These are phyloP conservation scores for Leccinum incarnatum DNA, from an alignment of 768 basidiomycete species.

Conservation along the genomic window DNA sequence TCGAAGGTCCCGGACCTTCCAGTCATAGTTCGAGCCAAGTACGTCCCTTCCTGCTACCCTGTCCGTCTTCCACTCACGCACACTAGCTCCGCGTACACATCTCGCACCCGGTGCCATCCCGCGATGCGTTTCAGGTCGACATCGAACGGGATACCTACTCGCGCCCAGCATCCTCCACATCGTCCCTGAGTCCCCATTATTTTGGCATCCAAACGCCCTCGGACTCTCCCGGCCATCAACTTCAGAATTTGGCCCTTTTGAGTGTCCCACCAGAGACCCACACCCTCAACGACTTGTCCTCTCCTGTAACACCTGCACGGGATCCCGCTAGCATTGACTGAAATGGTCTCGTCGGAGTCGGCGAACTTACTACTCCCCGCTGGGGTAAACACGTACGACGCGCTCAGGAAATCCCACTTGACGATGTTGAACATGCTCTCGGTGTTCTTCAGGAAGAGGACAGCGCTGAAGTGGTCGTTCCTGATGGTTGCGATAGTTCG, in stretches of 20 bases:
- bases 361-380: slow-evolving; percentile 94
- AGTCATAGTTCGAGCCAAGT: slow-evolving; percentile 12
- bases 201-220: slow-evolving; percentile 70
- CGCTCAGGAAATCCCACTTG: slow-evolving; percentile 33
- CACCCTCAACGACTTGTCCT: slow-evolving; percentile 46
- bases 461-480: slow-evolving; percentile 37
- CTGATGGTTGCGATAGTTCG: slow-evolving; percentile 68
- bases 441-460: slow-evolving; percentile 31
- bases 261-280: slow-evolving; percentile 64
- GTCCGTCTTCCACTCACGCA: not conserved
- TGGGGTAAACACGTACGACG: slow-evolving; percentile 65
- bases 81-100: slow-evolving; percentile 47
- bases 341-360: slow-evolving; percentile 86
- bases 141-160: slow-evolving; percentile 45
- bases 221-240: slow-evolving; percentile 59
- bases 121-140: slow-evolving; percentile 35
- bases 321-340: slow-evolving; percentile 84
- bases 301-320: slow-evolving; percentile 70
- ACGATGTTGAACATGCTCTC: slow-evolving; percentile 41
- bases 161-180: slow-evolving; percentile 72
- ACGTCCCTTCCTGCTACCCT: not conserved
- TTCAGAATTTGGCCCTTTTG: slow-evolving; percentile 31
- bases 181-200: slow-evolving; percentile 87
- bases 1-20: slow-evolving; percentile 29
- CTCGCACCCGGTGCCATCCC: slow-evolving; percentile 39